A percentile compares a stretch with the other conserved stretches of the same genome.
Evolutionary conservation across 139 green algal genomes (phyloP).

Genomic region (Astrephomene gubernaculifera): DNA sequence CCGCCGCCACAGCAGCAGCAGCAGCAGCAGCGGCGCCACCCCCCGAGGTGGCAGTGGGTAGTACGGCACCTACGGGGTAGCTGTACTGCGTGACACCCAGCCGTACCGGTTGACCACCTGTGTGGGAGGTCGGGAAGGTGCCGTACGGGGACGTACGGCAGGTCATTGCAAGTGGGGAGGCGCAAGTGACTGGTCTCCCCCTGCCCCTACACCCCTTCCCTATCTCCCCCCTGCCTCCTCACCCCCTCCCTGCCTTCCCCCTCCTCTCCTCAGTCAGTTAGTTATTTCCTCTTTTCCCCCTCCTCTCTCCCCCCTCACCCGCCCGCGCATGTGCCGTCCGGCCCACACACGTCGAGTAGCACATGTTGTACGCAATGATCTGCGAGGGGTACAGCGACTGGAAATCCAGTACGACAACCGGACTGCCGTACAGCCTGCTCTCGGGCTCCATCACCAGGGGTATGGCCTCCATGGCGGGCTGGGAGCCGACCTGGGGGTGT

Average conservation of each 20-base stretch:
- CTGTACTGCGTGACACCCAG: conserved; percentile 43
- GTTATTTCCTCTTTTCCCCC: not conserved
- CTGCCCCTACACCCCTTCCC: not conserved
- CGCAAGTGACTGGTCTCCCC: too few relatives aligned
- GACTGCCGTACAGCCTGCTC: conserved; percentile 83
- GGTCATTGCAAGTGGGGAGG: too few relatives aligned
- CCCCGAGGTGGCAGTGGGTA: too few relatives aligned
- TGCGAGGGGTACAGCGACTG: conserved; percentile 96
- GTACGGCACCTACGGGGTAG: conserved; percentile 22
- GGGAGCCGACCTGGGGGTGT: conserved; percentile 75
- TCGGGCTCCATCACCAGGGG: conserved; percentile 98
- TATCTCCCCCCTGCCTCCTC: not conserved
- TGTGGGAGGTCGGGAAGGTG: not conserved
- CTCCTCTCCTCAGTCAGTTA: not conserved
- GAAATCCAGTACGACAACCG: conserved; percentile 97
- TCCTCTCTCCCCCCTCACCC: not conserved
- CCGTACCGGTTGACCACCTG: conserved; percentile 18
- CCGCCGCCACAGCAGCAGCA: too few relatives aligned
- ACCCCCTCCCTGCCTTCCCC: not conserved
- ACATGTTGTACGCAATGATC: conserved; percentile 99
- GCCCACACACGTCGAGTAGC: conserved; percentile 93
- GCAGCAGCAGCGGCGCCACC: too few relatives aligned
- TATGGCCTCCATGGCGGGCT: conserved; percentile 94
- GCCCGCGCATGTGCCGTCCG: conserved; percentile 66
- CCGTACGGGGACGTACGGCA: too few relatives aligned